These are phyloP conservation scores for Vitis hybrid DNA, from an alignment of 177 flowering plant species.

Conservation along the genomic window DNA sequence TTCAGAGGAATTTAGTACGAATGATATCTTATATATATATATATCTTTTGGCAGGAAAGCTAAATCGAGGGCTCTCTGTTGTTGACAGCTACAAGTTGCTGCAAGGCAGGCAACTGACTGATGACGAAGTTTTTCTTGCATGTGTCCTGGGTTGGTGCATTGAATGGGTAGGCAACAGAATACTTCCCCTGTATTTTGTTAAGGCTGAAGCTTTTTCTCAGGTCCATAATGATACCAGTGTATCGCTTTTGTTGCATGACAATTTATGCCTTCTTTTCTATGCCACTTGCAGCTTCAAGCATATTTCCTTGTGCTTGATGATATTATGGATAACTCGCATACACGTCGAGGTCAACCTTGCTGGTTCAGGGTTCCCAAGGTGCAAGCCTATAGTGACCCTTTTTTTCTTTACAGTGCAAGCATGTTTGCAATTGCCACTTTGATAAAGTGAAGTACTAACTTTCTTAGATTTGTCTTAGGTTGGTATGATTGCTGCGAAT, in stretches of 20 bases:
- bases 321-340: conserved; percentile 89
- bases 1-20: no score
- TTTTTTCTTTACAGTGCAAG: background rate
- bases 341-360: conserved; percentile 95
- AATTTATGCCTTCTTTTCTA: conserved; percentile 7
- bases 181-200: background rate
- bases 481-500: conserved; percentile 90
- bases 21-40: background rate
- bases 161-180: conserved; percentile 72
- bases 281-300: conserved; percentile 82
- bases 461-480: conserved; percentile 37
- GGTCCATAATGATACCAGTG: background rate
- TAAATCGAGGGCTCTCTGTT: conserved; percentile 94
- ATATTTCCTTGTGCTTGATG: conserved; percentile 97
- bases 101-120: conserved; percentile 65
- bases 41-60: conserved; percentile 62
- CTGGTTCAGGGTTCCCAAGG: conserved; percentile 91
- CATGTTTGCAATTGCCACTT: background rate
- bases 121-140: conserved; percentile 73
- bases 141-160: conserved; percentile 93
- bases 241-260: background rate
- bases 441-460: background rate
- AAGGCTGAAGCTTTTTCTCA: background rate
- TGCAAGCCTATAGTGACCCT: conserved; percentile 17
- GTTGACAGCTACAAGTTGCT: conserved; percentile 81